Evolutionary conservation across 257 asterid species (phyloP).

Genomic region (Fraxinus quadrangulata): DNA sequence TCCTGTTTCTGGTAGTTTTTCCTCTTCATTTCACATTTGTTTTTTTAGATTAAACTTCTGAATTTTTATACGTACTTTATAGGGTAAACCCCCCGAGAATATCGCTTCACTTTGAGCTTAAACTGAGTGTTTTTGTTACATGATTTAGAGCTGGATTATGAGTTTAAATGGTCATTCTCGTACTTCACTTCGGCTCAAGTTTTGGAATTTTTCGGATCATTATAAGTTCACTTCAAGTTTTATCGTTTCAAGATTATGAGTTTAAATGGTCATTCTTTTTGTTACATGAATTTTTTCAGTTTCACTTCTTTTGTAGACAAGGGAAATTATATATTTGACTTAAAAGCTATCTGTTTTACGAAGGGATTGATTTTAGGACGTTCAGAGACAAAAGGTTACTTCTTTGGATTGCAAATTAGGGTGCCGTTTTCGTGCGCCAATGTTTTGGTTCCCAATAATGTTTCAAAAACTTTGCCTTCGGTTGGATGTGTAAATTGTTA

Average conservation of each 20-base stretch:
- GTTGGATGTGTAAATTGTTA: conserved; percentile 16
- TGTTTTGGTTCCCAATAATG: conserved; percentile 16
- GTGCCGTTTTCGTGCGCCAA: conserved; percentile 12
- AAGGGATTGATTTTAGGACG: conserved; percentile 38
- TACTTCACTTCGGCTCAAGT: not conserved
- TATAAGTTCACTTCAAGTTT: conserved; percentile 7
- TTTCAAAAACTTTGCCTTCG: not conserved
- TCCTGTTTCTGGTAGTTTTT: conserved; percentile 29
- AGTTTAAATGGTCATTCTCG: conserved; percentile 14
- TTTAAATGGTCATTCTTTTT: too few species aligned
- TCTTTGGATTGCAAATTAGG: conserved; percentile 17
- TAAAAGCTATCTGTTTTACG: conserved; percentile 25
- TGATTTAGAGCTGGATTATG: conserved; percentile 43
- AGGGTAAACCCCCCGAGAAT: conserved; percentile 25
- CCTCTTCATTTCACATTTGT: conserved; percentile 3
- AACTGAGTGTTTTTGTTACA: conserved; percentile 30
- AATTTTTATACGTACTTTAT: not conserved
- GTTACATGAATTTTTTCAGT: not conserved
- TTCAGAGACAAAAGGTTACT: conserved; percentile 23
- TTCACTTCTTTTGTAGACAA: conserved; percentile 1
- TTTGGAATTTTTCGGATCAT: not conserved
- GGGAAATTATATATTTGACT: conserved; percentile 28
- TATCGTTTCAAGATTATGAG: too few species aligned
- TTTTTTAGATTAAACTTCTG: conserved; percentile 15
- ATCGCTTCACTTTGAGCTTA: conserved; percentile 23